Base-by-base conservation (phyloP, 331 rosid species). In the Rhamnella rubrinervis region DNA sequence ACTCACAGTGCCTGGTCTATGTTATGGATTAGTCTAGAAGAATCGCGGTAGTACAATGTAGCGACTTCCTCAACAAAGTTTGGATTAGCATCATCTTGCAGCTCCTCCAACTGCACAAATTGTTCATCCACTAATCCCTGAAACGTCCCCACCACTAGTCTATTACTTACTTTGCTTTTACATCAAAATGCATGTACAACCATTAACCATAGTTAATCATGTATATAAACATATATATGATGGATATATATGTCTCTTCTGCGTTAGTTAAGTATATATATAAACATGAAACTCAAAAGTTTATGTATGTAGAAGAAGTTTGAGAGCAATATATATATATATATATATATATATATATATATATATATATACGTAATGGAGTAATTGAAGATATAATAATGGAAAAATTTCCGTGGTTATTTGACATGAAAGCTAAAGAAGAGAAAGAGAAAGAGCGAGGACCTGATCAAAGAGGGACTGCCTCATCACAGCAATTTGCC, bases 391-490 rank as follows among this genome's bases (percentile, higher is more conserved):
- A 20, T 10, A 63, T 19, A 37, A 17, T 17, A 9, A 35, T 35
- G 11, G 35, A 5, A 14, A 12, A 18, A 18, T 49, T 49, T 49
- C 15, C 6, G 6, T 49, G 55, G 15, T 49, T 18, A 19, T 17
- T n/a, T 53, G 23, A n/a, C 10, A 18, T 53, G 19, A 18, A 53
- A 21, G 21, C 13, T 18, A 53, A 53, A 53, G 58, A n/a, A 18
- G 58, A n/a, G 49, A 40, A 4, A 53, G 26, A 53, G 25, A n/a
- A 18, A 18, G 18, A 76, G 46, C 35, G 41, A 62, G 69, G 66
- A 92, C 98, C 98, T 90, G 98, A 63, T 90, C 96, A 74, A 93
- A 93, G 76, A 93, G 84, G 72, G 97, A 86, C 35, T 93, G 97
- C 76, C 92, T 93, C 86, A 83, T 80, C 21, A 78, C 65, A 46